Conservation (phyloP, 192 early-diverging fungal species). For the Piromyces finnis region DNA sequence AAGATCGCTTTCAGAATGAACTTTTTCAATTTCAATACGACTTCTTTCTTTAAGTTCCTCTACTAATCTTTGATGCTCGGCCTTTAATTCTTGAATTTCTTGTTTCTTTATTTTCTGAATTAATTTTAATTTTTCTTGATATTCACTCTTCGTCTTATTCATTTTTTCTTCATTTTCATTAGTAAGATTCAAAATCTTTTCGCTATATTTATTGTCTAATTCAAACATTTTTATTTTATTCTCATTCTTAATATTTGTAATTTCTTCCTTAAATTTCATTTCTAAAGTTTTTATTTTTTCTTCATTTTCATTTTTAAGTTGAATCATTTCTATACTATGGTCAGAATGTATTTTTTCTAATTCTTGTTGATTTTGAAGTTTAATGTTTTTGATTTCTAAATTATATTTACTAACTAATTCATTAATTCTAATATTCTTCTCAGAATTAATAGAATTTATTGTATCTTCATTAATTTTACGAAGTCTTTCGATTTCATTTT, state of each 20-base stretch:
- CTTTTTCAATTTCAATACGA: not conserved
- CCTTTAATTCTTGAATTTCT: not conserved
- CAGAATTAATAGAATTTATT: not conserved
- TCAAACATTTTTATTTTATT: not conserved
- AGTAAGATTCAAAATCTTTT: not conserved
- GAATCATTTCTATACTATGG: not conserved
- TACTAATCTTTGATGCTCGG: not conserved
- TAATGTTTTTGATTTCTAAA: not conserved
- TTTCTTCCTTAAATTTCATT: not conserved
- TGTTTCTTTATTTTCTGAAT: not conserved
- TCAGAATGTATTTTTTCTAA: not conserved
- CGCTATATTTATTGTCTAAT: not conserved
- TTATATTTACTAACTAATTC: not conserved
- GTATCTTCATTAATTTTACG: not conserved
- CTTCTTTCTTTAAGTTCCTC: not conserved
- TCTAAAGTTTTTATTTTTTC: not conserved
- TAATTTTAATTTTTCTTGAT: not conserved
- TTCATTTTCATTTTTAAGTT: not conserved
- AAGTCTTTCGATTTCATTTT: not conserved
- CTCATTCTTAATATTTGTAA: not conserved
- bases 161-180: not conserved
- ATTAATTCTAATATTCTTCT: not conserved
- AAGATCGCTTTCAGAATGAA: not conserved
- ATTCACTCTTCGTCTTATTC: not conserved
- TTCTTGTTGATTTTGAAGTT: not conserved